Evolutionary conservation across 192 early-diverging fungal species (phyloP).

Genomic region (Oehlia diaphana): DNA sequence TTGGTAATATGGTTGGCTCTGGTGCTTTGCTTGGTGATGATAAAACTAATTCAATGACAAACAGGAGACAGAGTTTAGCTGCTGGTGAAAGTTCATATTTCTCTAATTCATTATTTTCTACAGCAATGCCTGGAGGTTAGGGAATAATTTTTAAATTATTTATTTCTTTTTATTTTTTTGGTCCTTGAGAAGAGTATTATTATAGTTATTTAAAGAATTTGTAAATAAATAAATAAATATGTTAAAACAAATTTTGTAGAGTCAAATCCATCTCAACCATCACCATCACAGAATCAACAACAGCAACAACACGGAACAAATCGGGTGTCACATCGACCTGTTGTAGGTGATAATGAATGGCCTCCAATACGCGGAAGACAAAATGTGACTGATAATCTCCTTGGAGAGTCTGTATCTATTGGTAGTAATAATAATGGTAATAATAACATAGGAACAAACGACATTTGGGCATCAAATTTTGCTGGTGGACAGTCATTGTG

Average conservation of each 20-base stretch:
- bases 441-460: conserved; percentile 23
- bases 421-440: conserved; percentile 6
- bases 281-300: conserved; percentile 19
- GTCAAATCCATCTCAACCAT: not conserved
- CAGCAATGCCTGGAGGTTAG: conserved; percentile 29
- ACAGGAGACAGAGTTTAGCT: conserved; percentile 23
- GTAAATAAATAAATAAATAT: not conserved
- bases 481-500: conserved; percentile 16
- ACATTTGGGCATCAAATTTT: conserved; percentile 13
- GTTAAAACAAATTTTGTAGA: conserved; percentile 1
- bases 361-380: conserved; percentile 23
- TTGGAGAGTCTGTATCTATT: not conserved
- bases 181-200: not conserved
- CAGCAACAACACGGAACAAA: not conserved
- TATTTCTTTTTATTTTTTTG: not conserved
- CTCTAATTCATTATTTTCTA: conserved; percentile 27
- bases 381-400: not conserved
- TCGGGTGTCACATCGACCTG: not conserved
- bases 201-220: not conserved
- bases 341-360: conserved; percentile 20
- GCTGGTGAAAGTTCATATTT: conserved; percentile 20
- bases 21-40: conserved; percentile 13
- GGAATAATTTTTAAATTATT: not conserved
- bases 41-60: conserved; percentile 5
- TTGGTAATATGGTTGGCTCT: conserved; percentile 23